phyloP scores from a whole-genome alignment of 352 stramenopile species.

The Phytophthora rubi region DNA sequence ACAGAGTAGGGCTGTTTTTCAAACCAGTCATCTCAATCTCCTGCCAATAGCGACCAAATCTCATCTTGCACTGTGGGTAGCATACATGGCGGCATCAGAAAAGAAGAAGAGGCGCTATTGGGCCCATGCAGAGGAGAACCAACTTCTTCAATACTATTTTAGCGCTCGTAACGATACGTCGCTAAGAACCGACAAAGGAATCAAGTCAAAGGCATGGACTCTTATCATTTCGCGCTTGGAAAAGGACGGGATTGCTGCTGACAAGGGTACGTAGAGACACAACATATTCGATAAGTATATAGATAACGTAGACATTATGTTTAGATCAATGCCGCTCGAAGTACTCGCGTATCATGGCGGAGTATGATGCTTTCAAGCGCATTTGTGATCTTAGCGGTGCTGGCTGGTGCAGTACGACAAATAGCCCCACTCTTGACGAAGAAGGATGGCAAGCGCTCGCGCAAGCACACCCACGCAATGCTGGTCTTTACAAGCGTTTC shows the following conservation, averaged over 20 bases:
- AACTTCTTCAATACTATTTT: neutral
- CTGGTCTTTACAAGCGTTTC: constrained; percentile 14
- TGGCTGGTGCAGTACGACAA: constrained; percentile 7
- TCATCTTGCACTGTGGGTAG: neutral
- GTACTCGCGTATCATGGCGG: constrained; percentile 2
- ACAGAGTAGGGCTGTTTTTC: neutral
- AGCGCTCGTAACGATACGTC: neutral
- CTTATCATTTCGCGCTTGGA: neutral
- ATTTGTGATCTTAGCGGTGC: neutral
- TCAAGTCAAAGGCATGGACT: neutral
- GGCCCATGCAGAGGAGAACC: neutral
- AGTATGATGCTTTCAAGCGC: neutral
- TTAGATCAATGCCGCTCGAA: constrained; percentile 12
- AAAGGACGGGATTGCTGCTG: neutral
- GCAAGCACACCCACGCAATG: constrained; percentile 2
- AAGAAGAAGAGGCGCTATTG: neutral
- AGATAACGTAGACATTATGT: neutral
- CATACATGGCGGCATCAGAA: no score
- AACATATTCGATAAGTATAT: neutral
- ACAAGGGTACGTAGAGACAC: neutral
- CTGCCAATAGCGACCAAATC: neutral
- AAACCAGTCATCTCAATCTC: neutral
- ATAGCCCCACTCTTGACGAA: constrained; percentile 6
- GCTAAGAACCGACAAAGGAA: neutral
- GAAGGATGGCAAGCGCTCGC: neutral